phyloP scores from a whole-genome alignment of 2,329 filamentous ascomycete species.

The Canariomyces notabilis region DNA sequence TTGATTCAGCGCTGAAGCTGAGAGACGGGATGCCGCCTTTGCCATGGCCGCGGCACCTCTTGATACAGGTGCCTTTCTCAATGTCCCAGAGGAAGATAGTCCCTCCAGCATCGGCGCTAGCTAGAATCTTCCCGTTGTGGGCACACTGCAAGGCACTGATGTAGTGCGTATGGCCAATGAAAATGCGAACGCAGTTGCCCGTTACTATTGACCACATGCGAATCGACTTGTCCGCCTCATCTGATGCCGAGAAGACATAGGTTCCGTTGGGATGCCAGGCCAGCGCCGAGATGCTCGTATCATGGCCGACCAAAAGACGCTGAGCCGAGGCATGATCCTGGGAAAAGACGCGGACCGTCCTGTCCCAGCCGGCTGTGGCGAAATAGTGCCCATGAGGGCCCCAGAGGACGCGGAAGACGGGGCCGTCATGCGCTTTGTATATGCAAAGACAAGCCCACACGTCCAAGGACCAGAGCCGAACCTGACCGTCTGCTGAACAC shows the following conservation, averaged over 20 bases:
- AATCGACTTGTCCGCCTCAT: conserved; percentile 79
- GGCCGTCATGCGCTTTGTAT: conserved; percentile 88
- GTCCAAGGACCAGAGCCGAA: conserved; percentile 90
- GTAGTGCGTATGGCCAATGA: conserved; percentile 84
- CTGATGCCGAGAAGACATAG: conserved; percentile 89
- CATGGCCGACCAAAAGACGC: conserved; percentile 85
- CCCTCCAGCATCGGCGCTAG: conserved; percentile 80
- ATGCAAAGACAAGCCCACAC: conserved; percentile 88
- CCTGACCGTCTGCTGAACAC: conserved; percentile 77
- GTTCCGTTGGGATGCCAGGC: conserved; percentile 91
- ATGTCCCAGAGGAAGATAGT: conserved; percentile 95
- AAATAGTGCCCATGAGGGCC: conserved; percentile 96
- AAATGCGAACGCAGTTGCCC: conserved; percentile 82
- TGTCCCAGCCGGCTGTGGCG: conserved; percentile 79
- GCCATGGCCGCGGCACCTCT: conserved; percentile 88
- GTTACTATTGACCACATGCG: conserved; percentile 96
- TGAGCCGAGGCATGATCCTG: conserved; percentile 89
- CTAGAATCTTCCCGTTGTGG: conserved; percentile 83
- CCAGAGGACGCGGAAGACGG: conserved; percentile 84
- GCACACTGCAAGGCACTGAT: conserved; percentile 81
- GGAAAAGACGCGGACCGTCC: conserved; percentile 84
- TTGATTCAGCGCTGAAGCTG: conserved; percentile 90
- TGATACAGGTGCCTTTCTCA: conserved; percentile 76
- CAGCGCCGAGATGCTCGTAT: conserved; percentile 86
- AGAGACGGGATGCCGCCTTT: conserved; percentile 92